Evolutionary conservation across 352 stramenopile genomes (phyloP).

Genomic region (Albugo candida): DNA sequence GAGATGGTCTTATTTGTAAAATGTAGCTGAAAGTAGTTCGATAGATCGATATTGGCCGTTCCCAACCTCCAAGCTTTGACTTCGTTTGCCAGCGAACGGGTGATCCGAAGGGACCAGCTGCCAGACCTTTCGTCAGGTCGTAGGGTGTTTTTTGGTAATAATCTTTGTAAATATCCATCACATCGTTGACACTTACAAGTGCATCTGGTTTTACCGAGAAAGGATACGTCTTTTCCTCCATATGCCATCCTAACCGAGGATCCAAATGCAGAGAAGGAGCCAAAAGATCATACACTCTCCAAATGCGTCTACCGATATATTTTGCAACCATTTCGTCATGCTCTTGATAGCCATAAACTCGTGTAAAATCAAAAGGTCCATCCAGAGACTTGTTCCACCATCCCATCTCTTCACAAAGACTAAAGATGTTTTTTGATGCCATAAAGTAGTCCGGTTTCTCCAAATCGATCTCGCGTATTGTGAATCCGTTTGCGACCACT

Average conservation of each 20-base stretch:
- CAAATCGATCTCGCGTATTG: constrained; percentile 78
- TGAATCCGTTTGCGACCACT: constrained; percentile 84
- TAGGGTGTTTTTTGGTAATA: constrained; percentile 83
- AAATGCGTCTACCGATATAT: constrained; percentile 55
- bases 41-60: constrained; percentile 83
- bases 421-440: constrained; percentile 72
- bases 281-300: constrained; percentile 70
- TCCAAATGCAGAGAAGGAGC: constrained; percentile 62
- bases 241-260: constrained; percentile 30
- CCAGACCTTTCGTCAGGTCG: constrained; percentile 67
- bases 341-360: constrained; percentile 40
- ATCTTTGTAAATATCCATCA: constrained; percentile 75
- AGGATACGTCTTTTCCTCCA: constrained; percentile 57
- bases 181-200: constrained; percentile 27
- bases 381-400: constrained; percentile 47
- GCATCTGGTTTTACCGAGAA: constrained; percentile 75
- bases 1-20: constrained; percentile 18
- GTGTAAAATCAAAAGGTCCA: constrained; percentile 45
- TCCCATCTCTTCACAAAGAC: constrained; percentile 62
- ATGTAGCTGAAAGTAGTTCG: constrained; percentile 77
- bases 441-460: constrained; percentile 68
- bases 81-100: constrained; percentile 61
- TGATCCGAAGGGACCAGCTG: constrained; percentile 78
- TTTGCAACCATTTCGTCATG: constrained; percentile 22
- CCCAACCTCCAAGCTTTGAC: constrained; percentile 48